Evolutionary conservation across 139 green algal species (phyloP).

Genomic region (Yamagishiella unicocca): DNA sequence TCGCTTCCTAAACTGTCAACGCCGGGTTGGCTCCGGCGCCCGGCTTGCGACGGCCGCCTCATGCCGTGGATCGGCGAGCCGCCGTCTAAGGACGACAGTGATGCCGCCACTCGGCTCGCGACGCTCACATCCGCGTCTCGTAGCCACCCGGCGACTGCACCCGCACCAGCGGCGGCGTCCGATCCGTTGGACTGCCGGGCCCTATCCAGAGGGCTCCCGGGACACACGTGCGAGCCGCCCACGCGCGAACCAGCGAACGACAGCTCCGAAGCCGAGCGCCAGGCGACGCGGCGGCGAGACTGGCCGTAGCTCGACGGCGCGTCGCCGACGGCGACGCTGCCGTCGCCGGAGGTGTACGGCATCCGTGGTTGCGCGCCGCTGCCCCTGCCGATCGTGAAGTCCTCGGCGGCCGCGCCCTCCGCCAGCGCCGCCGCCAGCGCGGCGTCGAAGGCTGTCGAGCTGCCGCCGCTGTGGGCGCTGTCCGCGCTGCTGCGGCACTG

Average conservation of each 20-base stretch:
- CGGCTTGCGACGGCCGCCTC: too few species aligned
- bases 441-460: neutral
- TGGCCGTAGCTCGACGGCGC: neutral
- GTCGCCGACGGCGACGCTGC: neutral
- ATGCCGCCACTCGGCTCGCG: neutral
- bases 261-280: constrained; percentile 32
- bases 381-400: neutral
- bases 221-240: neutral
- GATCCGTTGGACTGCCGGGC: neutral
- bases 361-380: neutral
- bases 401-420: neutral
- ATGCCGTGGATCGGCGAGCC: too few species aligned
- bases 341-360: neutral
- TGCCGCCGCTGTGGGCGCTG: neutral
- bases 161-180: neutral
- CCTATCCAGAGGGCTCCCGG: neutral
- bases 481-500: neutral
- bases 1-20: too few species aligned
- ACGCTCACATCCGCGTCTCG: neutral
- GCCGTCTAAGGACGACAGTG: neutral
- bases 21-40: too few species aligned
- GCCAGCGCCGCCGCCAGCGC: neutral
- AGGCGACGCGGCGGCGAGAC: neutral
- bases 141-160: neutral
- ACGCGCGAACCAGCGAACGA: neutral